Conservation (phyloP, 1,284 basidiomycete species). For the Tetrapyrgos nigripes region DNA sequence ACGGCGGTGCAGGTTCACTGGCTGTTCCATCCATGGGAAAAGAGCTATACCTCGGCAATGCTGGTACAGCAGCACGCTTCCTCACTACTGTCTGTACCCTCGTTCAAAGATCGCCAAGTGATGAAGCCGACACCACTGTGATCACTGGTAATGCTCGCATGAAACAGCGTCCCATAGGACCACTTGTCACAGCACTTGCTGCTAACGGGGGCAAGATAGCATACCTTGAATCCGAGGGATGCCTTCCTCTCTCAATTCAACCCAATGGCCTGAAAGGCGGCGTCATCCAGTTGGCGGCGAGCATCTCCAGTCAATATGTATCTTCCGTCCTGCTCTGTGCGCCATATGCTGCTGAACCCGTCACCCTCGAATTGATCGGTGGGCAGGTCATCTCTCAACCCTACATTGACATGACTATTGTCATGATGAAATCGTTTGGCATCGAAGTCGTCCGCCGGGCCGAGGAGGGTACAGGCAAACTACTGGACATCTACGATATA, state of each 20-base stretch:
- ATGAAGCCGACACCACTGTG: conserved; percentile 61
- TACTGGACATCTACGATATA: conserved; percentile 87
- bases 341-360: conserved; percentile 85
- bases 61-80: conserved; percentile 98
- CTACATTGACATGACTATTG: conserved; percentile 99
- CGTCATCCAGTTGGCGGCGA: conserved; percentile 88
- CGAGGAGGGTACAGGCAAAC: conserved; percentile 68
- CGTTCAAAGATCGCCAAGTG: conserved; percentile 57
- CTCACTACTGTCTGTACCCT: conserved; percentile 95
- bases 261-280: conserved; percentile 88
- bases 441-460: conserved; percentile 76
- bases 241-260: conserved; percentile 88
- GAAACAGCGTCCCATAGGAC: conserved; percentile 96
- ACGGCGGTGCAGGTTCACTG: conserved; percentile 87
- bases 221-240: conserved; percentile 84
- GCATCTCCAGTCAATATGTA: conserved; percentile 98
- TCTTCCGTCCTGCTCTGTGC: conserved; percentile 96
- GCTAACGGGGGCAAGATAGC: conserved; percentile 84
- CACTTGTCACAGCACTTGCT: conserved; percentile 91
- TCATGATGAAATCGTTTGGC: conserved; percentile 98
- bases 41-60: conserved; percentile 96
- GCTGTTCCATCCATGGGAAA: conserved; percentile 79
- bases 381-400: conserved; percentile 98
- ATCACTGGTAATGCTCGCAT: conserved; percentile 98
- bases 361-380: conserved; percentile 90